Base-by-base conservation (phyloP, 2,329 filamentous ascomycete genomes). In the Macrophomina phaseolina region DNA sequence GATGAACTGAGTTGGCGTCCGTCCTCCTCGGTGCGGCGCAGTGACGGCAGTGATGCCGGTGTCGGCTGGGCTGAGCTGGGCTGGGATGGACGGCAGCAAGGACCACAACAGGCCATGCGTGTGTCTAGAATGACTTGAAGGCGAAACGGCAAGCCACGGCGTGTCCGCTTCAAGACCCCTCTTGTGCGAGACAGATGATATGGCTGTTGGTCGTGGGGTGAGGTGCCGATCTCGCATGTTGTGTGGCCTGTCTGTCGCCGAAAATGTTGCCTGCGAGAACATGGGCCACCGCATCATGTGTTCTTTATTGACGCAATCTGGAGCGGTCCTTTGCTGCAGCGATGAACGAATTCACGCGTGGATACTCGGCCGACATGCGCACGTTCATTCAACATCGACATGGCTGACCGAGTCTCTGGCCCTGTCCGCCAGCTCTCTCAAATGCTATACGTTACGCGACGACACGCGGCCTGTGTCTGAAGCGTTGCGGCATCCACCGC, bases 181-280 rank as follows among this genome's bases (percentile, higher is more conserved):
- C 7, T 34, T 5, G 32, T 40, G 52, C 12, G 14, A 61, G 56
- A 7, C 11, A 38, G 58, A 62, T 61, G 58, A 32, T 30, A 61
- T 56, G 40, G 58, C 42, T 38, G 36, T 4, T 30, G 58, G 32
- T 32, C 16, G 55, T 60, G 55, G 55, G 28, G 38, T 49, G 58
- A 62, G 58, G 16, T 38, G 58, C 30, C 30, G 58, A 62, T 62
- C 58, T 62, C 58, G 58, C 58, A 28, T 62, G 58, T 36, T 62
- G 23, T 38, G 58, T 62, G 58, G 58, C 16, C 58, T 62, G 58
- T 32, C 28, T 62, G 42, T 62, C 9, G n/a, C 45, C 45, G 58
- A 62, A 62, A 62, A 62, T 49, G 58, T 45, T 45, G 45, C 58
- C 58, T 38, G n/a, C 56, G 42, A 18, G 58, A 23, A 36, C 53